Evolutionary conservation across 768 basidiomycete species (phyloP).

Genomic region (Lactarius hengduanensis): DNA sequence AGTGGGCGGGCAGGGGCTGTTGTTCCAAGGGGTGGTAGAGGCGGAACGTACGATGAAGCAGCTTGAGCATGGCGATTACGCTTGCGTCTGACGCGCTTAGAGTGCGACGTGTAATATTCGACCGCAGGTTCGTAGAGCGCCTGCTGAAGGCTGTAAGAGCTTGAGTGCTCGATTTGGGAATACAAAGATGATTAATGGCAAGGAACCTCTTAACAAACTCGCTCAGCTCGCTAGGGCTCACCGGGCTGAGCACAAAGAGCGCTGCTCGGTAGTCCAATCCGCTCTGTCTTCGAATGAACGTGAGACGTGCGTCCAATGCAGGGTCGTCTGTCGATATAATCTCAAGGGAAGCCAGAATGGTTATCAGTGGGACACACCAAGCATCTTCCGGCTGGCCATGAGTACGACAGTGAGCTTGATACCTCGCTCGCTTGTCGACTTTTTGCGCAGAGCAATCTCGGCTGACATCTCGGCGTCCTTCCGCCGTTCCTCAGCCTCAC

Average conservation of each 20-base stretch:
- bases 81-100: conserved; percentile 88
- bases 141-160: conserved; percentile 65
- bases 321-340: conserved; percentile 64
- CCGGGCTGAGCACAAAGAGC: conserved; percentile 92
- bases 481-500: conserved; percentile 63
- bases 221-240: conserved; percentile 75
- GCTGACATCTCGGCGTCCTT: conserved; percentile 75
- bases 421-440: conserved; percentile 74
- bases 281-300: conserved; percentile 83
- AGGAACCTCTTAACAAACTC: conserved; percentile 86
- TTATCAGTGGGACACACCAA: conserved; percentile 54
- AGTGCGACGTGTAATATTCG: conserved; percentile 92
- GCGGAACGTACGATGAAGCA: conserved; percentile 49
- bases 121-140: conserved; percentile 86
- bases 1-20: conserved; percentile 54
- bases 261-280: conserved; percentile 90
- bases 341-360: conserved; percentile 8
- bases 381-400: conserved; percentile 81
- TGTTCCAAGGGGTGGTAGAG: conserved; percentile 45
- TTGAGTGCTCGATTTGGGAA: conserved; percentile 12
- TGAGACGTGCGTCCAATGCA: conserved; percentile 75
- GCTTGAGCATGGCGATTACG: conserved; percentile 76
- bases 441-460: conserved; percentile 80
- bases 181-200: neutral
- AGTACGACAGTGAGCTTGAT: conserved; percentile 95